Conservation (phyloP, 768 basidiomycete species). For the Mycena amicta region DNA sequence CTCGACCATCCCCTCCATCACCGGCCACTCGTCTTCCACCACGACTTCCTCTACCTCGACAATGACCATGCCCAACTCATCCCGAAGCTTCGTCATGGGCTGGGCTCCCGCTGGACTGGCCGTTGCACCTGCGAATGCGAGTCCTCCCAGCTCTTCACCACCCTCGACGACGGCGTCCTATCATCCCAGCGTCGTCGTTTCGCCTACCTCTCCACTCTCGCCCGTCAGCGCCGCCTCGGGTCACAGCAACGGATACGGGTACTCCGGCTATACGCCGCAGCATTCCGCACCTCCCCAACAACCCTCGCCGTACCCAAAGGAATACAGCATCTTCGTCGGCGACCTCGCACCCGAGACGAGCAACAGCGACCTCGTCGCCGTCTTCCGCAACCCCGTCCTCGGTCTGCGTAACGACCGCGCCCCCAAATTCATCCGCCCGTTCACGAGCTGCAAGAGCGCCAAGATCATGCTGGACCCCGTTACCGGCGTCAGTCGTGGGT, state of each 20-base stretch:
- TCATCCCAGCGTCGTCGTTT: slow-evolving; percentile 5
- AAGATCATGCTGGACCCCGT: slow-evolving; percentile 94
- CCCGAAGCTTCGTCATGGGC: too few relatives aligned
- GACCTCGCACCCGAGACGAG: slow-evolving; percentile 92
- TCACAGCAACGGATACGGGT: neutral
- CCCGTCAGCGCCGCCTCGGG: neutral
- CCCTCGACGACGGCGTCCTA: neutral
- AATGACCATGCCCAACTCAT: too few relatives aligned
- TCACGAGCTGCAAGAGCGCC: slow-evolving; percentile 91
- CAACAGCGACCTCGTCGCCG: slow-evolving; percentile 90
- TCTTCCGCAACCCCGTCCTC: slow-evolving; percentile 87
- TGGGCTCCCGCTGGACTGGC: too few relatives aligned
- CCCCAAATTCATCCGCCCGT: slow-evolving; percentile 87
- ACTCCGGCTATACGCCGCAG: neutral
- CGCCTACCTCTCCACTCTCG: slow-evolving; percentile 13
- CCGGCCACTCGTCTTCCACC: slow-evolving; percentile 37
- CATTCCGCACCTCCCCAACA: slow-evolving; percentile 27
- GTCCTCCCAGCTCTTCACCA: slow-evolving; percentile 27
- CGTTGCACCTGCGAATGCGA: too few relatives aligned
- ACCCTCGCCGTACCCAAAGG: slow-evolving; percentile 70
- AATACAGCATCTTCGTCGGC: slow-evolving; percentile 94
- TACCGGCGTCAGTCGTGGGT: slow-evolving; percentile 86
- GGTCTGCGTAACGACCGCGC: slow-evolving; percentile 84
- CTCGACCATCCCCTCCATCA: slow-evolving; percentile 22
- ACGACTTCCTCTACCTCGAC: slow-evolving; percentile 32